Evolutionary conservation across 1,139 yeast genomes (phyloP).

Genomic region (Hansenula sp.): DNA sequence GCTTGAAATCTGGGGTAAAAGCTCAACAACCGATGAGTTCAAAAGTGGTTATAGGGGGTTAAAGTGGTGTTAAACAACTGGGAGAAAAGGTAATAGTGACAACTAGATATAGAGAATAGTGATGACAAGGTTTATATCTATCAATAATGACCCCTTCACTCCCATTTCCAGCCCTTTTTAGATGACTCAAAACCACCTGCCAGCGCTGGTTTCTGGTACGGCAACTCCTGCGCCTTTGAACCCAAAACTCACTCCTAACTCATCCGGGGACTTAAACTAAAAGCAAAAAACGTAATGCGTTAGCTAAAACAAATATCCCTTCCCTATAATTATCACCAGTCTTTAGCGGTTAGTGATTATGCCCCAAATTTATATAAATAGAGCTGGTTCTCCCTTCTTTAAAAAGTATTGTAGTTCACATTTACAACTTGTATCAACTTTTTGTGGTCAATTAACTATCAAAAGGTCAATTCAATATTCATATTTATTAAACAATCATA

Average conservation of each 20-base stretch:
- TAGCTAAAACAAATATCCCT: too few relatives aligned
- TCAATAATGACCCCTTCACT: too few relatives aligned
- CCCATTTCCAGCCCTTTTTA: not conserved
- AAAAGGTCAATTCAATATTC: not conserved
- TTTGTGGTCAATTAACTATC: not conserved
- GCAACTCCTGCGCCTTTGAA: conserved; percentile 1
- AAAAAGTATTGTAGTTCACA: too few relatives aligned
- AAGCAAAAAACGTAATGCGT: too few relatives aligned
- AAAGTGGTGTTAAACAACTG: not conserved
- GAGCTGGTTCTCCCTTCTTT: not conserved
- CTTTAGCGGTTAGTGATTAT: too few relatives aligned
- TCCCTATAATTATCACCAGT: not conserved
- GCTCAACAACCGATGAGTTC: too few relatives aligned
- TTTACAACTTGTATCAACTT: not conserved
- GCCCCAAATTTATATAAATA: not conserved
- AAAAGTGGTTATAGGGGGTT: too few relatives aligned
- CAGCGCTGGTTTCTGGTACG: not conserved
- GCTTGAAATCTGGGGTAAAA: conserved; percentile 2
- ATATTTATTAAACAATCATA: conserved; percentile 1
- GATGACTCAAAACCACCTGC: not conserved
- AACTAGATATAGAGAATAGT: too few relatives aligned
- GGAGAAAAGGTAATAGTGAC: too few relatives aligned
- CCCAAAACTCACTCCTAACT: conserved; percentile 3
- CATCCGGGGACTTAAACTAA: conserved; percentile 1
- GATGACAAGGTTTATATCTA: too few relatives aligned